Evolutionary conservation across 192 early-diverging fungal genomes (phyloP).

Genomic region (Podila horticola): DNA sequence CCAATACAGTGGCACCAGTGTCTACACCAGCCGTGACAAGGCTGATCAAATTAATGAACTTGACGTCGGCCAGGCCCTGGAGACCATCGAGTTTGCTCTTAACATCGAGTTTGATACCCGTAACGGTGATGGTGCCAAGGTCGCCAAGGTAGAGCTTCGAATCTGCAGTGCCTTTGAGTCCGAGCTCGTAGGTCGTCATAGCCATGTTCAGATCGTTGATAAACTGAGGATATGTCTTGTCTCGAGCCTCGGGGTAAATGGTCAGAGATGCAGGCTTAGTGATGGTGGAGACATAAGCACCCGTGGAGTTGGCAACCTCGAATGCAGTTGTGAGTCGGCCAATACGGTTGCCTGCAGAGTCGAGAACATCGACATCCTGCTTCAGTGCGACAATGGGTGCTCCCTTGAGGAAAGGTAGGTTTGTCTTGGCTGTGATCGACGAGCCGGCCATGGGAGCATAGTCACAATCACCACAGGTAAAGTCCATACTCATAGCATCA

Average conservation of each 20-base stretch:
- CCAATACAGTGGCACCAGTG: neutral
- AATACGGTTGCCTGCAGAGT: slow-evolving; percentile 5
- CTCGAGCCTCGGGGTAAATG: neutral
- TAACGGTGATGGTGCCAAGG: slow-evolving; percentile 53
- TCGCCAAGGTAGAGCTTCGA: slow-evolving; percentile 43
- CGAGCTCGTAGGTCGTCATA: slow-evolving; percentile 38
- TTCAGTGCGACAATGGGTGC: slow-evolving; percentile 57
- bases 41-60: neutral
- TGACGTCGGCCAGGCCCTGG: slow-evolving; percentile 21
- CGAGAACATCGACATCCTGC: slow-evolving; percentile 55
- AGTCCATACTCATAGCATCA: slow-evolving; percentile 58
- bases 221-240: slow-evolving; percentile 58
- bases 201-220: slow-evolving; percentile 49
- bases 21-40: neutral
- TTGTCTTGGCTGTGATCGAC: slow-evolving; percentile 55
- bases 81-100: slow-evolving; percentile 38
- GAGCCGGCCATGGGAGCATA: slow-evolving; percentile 55
- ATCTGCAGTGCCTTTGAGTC: slow-evolving; percentile 55
- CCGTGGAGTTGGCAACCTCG: slow-evolving; percentile 32
- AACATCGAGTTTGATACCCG: slow-evolving; percentile 52
- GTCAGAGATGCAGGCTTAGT: slow-evolving; percentile 39
- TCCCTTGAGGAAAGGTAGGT: slow-evolving; percentile 67
- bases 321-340: slow-evolving; percentile 16
- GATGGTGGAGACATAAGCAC: slow-evolving; percentile 52
- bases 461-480: slow-evolving; percentile 26